A percentile compares a stretch with the other conserved stretches of the same genome.
Evolutionary conservation across 2,329 filamentous ascomycete genomes (phyloP).

Genomic region (Epicoccum nigrum): DNA sequence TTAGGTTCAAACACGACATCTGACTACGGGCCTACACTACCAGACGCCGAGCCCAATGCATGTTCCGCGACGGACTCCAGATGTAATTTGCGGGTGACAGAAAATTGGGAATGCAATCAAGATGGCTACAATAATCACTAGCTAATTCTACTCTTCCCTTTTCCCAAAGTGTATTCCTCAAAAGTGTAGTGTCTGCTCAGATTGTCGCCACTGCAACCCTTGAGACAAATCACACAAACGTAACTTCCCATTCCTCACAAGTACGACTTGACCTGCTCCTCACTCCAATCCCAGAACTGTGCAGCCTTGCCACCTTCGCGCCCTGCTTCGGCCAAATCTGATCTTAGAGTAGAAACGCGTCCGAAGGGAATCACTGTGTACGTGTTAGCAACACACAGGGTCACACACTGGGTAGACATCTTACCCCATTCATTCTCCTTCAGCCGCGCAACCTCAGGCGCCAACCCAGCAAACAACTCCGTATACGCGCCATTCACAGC

Average conservation of each 20-base stretch:
- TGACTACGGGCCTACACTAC: too few species aligned
- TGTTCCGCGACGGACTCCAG: too few species aligned
- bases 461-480: conserved; percentile 31
- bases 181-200: too few species aligned
- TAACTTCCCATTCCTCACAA: conserved; percentile 5
- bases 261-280: conserved; percentile 40
- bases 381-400: not conserved
- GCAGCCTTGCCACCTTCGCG: conserved; percentile 39
- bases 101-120: too few species aligned
- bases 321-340: conserved; percentile 33
- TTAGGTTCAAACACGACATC: too few species aligned
- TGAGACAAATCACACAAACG: not conserved
- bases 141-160: too few species aligned
- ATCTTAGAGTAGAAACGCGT: conserved; percentile 24
- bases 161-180: too few species aligned
- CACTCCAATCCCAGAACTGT: conserved; percentile 56
- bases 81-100: too few species aligned
- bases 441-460: conserved; percentile 20
- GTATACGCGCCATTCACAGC: conserved; percentile 34
- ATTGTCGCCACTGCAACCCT: not conserved
- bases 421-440: conserved; percentile 42
- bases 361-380: conserved; percentile 57
- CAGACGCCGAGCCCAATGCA: too few species aligned
- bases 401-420: not conserved
- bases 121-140: too few species aligned